Evolutionary conservation across 768 basidiomycete genomes (phyloP), one percentile per base, ranked within the genome.

Genomic region (Nevesoporus exiguus): DNA sequence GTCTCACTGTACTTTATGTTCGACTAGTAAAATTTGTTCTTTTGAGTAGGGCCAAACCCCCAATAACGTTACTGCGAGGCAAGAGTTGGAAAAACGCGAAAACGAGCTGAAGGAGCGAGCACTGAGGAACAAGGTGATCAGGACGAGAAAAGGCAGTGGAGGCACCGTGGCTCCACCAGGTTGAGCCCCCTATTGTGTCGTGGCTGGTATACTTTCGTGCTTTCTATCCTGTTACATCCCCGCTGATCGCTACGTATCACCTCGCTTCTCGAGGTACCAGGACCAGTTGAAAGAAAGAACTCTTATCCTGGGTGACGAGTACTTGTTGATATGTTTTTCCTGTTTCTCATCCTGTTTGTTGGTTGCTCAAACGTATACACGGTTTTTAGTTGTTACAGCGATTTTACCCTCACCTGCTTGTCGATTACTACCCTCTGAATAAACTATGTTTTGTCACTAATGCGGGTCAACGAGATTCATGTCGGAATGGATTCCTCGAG

Each of bases 71-170:
- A 11, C 52, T 52, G 24, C 54, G 13, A 73, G 63, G 49, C 63
- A 64, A 22, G 88, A 88, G 33, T 73, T 93, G 42, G 81, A 83
- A 61, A 80, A 74, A 59, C 71, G 86, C 53, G 90, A 93, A 65
- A 90, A 80, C 58, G 90, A 93, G 64, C 66, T 92, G 55, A 92
- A 90, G 66, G 90, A 93, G 61, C 82, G 74, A 66, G 88, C 90
- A 14, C 68, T 93, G 66, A 80, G 90, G 63, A 91, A 92, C 64
- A 93, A 93, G 66, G 90, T 93, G 43, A 77, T 84, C 49, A 77
- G 85, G 65, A 87, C 85, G 29, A 76, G 88, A 59, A 89, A 86
- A 66, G 73, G 65, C 17, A 75, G 71, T 56, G 60, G 60, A 42
- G 66, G 64, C n/a, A 41, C n/a, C 1, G 57, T 58, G 8, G 21